phyloP scores from a whole-genome alignment of 495 filamentous ascomycete species.

The Rusavskia elegans region DNA sequence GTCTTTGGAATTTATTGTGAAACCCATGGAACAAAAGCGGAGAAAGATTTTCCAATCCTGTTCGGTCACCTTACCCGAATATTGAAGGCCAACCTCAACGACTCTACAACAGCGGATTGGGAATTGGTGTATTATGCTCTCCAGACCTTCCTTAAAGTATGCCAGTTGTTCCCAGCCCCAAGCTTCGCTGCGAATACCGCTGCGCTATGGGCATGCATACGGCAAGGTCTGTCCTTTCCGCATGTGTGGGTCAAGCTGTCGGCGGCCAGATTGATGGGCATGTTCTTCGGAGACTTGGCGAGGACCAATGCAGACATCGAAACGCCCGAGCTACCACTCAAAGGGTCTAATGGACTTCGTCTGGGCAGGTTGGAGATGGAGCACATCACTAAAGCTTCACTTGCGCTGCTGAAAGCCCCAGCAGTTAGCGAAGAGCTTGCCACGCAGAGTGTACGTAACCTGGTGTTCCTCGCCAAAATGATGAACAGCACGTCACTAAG shows the following conservation, averaged over 20 bases:
- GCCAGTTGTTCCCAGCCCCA: conserved; percentile 43
- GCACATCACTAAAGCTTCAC: conserved; percentile 42
- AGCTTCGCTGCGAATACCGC: conserved; percentile 39
- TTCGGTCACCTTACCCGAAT: conserved; percentile 23
- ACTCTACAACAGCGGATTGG: conserved; percentile 42
- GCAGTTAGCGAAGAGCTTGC: conserved; percentile 52
- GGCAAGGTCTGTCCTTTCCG: conserved; percentile 51
- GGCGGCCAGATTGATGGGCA: conserved; percentile 55
- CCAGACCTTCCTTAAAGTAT: conserved; percentile 49
- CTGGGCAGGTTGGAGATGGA: conserved; percentile 49
- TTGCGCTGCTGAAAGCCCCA: conserved; percentile 49
- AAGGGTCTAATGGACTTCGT: conserved; percentile 52
- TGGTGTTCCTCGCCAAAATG: conserved; percentile 57
- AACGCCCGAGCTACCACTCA: conserved; percentile 41
- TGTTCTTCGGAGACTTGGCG: conserved; percentile 66
- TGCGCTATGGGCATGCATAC: conserved; percentile 49
- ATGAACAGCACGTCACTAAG: conserved; percentile 40
- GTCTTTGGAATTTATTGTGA: conserved; percentile 75
- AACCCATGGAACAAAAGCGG: conserved; percentile 39
- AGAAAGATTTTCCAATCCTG: conserved; percentile 40
- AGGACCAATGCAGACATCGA: conserved; percentile 36
- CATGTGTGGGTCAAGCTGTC: conserved; percentile 64
- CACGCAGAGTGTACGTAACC: conserved; percentile 56
- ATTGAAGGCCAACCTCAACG: conserved; percentile 32
- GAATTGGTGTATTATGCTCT: conserved; percentile 68